Evolutionary conservation across 2,329 filamentous ascomycete species (phyloP).

Genomic region (Penicillium sp.): DNA sequence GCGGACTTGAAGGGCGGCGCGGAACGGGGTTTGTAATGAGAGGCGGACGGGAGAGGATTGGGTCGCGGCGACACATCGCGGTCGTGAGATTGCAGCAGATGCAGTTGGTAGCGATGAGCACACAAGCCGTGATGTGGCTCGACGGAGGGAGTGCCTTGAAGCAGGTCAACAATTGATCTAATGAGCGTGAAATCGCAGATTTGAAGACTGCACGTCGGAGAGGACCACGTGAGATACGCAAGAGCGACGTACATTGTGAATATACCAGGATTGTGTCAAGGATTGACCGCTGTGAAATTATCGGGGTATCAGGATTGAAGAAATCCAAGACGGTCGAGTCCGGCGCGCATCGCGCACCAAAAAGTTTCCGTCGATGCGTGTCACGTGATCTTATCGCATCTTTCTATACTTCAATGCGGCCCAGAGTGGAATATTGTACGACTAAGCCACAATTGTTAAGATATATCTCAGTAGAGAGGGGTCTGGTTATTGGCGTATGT

Average conservation of each 20-base stretch:
- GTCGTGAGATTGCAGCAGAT: constrained; percentile 35
- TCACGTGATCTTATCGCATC: constrained; percentile 1
- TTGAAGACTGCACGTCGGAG: background rate
- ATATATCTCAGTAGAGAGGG: background rate
- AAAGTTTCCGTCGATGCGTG: constrained; percentile 1
- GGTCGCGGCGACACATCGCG: constrained; percentile 25
- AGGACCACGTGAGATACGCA: background rate
- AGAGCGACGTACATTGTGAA: background rate
- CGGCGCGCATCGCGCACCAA: background rate
- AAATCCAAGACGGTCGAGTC: background rate
- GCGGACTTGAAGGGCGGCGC: constrained; percentile 10
- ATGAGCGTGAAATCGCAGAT: background rate
- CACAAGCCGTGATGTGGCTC: constrained; percentile 53
- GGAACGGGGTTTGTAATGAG: constrained; percentile 33
- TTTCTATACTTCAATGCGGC: background rate
- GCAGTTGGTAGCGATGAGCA: constrained; percentile 36
- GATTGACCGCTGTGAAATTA: background rate
- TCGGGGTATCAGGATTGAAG: background rate
- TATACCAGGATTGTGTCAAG: background rate
- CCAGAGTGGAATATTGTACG: background rate
- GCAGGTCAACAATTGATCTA: constrained; percentile 2
- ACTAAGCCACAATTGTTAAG: background rate
- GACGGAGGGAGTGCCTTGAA: constrained; percentile 55
- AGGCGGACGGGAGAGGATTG: background rate
- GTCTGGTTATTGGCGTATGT: background rate